Percentiles rank a stretch among this genome's conserved stretches.
Conservation (phyloP, 345 rosid species). For the Durio zibethinus region DNA sequence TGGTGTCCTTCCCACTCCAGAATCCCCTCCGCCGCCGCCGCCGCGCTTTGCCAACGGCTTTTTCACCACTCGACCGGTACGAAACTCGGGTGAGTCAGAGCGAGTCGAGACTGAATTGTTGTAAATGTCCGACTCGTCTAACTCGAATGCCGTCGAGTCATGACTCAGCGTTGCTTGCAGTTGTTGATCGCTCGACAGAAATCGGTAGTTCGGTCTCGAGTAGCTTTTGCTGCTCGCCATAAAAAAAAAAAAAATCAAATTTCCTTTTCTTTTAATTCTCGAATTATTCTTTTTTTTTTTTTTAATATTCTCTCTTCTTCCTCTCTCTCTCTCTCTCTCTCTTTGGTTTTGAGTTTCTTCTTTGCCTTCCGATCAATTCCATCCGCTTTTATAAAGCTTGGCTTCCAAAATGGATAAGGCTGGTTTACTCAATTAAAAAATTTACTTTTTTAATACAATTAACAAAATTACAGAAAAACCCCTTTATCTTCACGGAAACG, state of each 20-base stretch:
- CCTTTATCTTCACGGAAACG: not conserved
- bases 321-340: not conserved
- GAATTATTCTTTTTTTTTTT: too few species aligned
- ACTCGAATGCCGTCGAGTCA: conserved; percentile 57
- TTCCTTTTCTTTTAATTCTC: not conserved
- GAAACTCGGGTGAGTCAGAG: conserved; percentile 58
- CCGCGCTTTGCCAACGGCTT: conserved; percentile 28
- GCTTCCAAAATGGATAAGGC: conserved; percentile 55
- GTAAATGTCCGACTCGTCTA: conserved; percentile 86
- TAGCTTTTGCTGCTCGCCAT: conserved; percentile 81
- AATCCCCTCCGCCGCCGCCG: conserved; percentile 7
- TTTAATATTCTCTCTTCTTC: not conserved
- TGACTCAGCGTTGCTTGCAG: conserved; percentile 17
- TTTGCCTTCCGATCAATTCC: not conserved
- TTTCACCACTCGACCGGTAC: conserved; percentile 35
- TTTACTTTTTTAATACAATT: not conserved
- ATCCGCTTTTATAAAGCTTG: conserved; percentile 54
- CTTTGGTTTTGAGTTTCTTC: not conserved
- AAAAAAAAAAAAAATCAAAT: not conserved
- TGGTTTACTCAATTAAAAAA: conserved; percentile 16
- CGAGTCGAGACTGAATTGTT: conserved; percentile 24
- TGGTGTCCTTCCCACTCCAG: conserved; percentile 28
- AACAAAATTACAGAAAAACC: conserved; percentile 22
- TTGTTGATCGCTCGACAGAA: conserved; percentile 51
- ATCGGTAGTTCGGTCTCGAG: conserved; percentile 58